Conservation (phyloP, 768 basidiomycete species). For the Xerocomellus intermedius region DNA sequence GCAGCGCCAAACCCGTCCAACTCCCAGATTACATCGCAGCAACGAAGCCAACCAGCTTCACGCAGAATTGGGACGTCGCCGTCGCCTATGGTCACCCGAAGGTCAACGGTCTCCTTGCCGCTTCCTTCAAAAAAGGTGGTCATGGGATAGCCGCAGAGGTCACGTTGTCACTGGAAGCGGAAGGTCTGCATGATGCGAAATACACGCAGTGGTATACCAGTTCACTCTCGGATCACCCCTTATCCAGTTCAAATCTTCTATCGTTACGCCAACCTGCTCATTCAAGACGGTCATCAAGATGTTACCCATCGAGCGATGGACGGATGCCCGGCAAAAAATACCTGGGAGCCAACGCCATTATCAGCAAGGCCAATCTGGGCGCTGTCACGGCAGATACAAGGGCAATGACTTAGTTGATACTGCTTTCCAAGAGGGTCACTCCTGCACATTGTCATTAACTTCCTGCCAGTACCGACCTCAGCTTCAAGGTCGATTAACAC, state of each 20-base stretch:
- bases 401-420: too few species aligned
- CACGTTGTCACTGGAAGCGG: too few species aligned
- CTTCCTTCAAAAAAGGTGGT: too few species aligned
- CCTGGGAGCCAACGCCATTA: neutral
- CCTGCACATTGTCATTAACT: too few species aligned
- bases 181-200: too few species aligned
- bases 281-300: too few species aligned
- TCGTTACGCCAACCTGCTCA: neutral
- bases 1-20: too few species aligned
- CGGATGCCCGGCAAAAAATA: too few species aligned
- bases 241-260: neutral
- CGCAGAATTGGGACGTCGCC: neutral
- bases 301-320: too few species aligned
- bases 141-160: too few species aligned
- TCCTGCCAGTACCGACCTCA: neutral
- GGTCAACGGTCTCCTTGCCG: neutral
- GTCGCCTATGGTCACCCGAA: neutral
- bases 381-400: neutral
- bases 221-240: neutral
- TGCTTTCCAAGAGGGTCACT: neutral
- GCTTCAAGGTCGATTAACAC: neutral
- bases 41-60: neutral
- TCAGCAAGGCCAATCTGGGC: neutral
- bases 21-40: neutral
- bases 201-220: too few species aligned